phyloP scores from a whole-genome alignment of 2,329 filamentous ascomycete genomes.

The Cordyceps javanica region DNA sequence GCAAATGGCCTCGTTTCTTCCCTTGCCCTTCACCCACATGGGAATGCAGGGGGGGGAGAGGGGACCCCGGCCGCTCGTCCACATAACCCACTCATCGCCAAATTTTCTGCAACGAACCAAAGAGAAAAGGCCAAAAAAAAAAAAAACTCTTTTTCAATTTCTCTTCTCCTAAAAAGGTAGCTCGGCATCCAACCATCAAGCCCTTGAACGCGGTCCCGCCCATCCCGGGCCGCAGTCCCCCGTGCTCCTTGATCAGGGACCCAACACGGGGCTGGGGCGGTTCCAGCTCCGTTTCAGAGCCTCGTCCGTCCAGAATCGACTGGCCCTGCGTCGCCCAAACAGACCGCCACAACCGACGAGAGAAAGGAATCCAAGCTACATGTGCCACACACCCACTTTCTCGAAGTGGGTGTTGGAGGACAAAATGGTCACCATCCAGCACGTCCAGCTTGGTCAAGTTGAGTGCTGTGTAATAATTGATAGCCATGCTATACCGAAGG shows the following conservation, averaged over 20 bases:
- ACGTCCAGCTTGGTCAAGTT: conserved; percentile 48
- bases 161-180: no score
- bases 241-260: no score
- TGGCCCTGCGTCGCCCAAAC: background rate
- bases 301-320: background rate
- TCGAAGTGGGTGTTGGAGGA: no score
- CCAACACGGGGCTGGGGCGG: background rate
- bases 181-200: background rate
- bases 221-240: background rate
- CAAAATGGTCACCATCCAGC: no score
- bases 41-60: no score
- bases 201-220: background rate
- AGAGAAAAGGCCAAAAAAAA: background rate
- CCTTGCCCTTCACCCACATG: background rate
- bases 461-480: conserved; percentile 61
- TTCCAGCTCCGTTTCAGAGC: conserved; percentile 6
- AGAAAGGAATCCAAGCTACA: background rate
- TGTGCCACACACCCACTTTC: no score
- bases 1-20: background rate
- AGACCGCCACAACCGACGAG: background rate
- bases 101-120: background rate
- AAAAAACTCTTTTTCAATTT: background rate
- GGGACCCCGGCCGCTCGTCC: no score
- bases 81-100: no score
- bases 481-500: conserved; percentile 53